phyloP scores from a whole-genome alignment of 163 green algal species.

The Trebouxia gelatinosa region DNA sequence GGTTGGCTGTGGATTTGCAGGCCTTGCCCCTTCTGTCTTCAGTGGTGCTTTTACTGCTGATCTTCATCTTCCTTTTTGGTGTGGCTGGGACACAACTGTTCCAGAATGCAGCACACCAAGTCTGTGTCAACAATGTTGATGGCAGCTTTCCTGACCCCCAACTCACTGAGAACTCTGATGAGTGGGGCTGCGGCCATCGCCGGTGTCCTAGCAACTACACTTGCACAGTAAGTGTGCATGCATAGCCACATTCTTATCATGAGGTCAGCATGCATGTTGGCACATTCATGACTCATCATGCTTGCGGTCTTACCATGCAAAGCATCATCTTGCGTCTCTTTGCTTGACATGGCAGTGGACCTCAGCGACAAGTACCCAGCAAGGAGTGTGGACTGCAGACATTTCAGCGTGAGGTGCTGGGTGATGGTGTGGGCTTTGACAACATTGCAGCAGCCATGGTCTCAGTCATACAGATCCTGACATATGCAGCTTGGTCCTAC shows the following conservation, averaged over 20 bases:
- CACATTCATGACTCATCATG: neutral
- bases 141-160: conserved; percentile 34
- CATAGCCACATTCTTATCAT: neutral
- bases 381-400: conserved; percentile 29
- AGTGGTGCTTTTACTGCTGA: conserved; percentile 64
- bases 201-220: conserved; percentile 56
- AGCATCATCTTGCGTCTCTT: no score
- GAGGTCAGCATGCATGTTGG: neutral
- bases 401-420: conserved; percentile 13
- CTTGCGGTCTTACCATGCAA: neutral
- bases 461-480: conserved; percentile 72
- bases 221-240: conserved; percentile 35
- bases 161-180: conserved; percentile 42
- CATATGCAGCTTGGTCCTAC: conserved; percentile 66
- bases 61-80: conserved; percentile 77
- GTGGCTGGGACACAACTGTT: conserved; percentile 67
- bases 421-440: conserved; percentile 66
- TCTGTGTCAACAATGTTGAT: conserved; percentile 36
- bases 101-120: conserved; percentile 51
- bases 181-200: conserved; percentile 60
- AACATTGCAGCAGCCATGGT: conserved; percentile 67
- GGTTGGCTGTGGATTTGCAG: no score
- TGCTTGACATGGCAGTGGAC: neutral
- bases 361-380: neutral
- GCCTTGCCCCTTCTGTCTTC: conserved; percentile 69